phyloP scores from a whole-genome alignment of 768 basidiomycete genomes.

The Tulasnella sp. region DNA sequence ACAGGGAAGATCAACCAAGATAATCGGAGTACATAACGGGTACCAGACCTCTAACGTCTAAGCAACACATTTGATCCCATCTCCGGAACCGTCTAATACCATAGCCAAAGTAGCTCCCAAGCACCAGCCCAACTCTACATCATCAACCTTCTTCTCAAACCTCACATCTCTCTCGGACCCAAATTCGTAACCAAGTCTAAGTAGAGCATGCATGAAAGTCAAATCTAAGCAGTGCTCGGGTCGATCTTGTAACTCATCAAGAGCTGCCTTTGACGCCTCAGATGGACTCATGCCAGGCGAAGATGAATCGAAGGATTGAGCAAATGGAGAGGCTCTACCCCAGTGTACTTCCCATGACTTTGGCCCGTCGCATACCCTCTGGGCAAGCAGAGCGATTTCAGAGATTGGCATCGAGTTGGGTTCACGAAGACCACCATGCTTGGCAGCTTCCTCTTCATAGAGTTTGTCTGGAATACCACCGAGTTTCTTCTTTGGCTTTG shows the following conservation, averaged over 20 bases:
- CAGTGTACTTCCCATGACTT: conserved; percentile 36
- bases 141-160: conserved; percentile 74
- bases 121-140: conserved; percentile 36
- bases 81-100: conserved; percentile 16
- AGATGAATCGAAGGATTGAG: not conserved
- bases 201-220: conserved; percentile 84
- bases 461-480: not conserved
- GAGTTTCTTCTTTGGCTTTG: not conserved
- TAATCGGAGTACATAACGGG: no score
- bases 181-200: conserved; percentile 87
- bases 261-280: conserved; percentile 32
- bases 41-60: no score
- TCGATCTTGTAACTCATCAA: conserved; percentile 60
- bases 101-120: conserved; percentile 26
- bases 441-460: no score
- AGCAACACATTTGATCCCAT: conserved; percentile 8
- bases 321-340: conserved; percentile 11
- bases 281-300: conserved; percentile 28
- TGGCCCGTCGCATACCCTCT: conserved; percentile 59
- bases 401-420: conserved; percentile 34
- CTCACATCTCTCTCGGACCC: conserved; percentile 47
- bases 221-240: conserved; percentile 95
- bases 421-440: no score
- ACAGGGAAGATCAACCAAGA: no score
- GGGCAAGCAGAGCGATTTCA: conserved; percentile 50